A percentile compares a stretch with the other conserved stretches of the same genome.
Conservation (phyloP, 345 rosid genomes). For the Bruguiera gymnorhiza region DNA sequence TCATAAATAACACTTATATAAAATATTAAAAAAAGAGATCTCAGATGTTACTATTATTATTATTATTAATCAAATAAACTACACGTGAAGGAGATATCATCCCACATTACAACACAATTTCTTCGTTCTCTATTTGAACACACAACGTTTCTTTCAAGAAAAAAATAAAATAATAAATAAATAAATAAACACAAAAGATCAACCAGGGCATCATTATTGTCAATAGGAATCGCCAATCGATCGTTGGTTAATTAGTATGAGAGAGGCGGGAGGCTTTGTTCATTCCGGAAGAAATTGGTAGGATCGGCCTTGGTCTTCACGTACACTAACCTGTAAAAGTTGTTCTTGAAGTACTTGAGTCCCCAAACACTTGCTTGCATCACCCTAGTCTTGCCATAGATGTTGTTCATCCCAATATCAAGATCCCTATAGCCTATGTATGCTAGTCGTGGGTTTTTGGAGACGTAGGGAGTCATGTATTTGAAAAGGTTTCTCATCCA, state of each 20-base stretch:
- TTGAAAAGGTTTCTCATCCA: background rate
- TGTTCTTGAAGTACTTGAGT: background rate
- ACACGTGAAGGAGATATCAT: no score
- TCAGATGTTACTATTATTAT: no score
- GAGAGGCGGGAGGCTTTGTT: background rate
- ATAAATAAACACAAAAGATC: no score
- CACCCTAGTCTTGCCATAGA: background rate
- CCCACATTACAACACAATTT: no score
- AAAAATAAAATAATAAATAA: no score
- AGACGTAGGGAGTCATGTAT: background rate
- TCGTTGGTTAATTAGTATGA: background rate
- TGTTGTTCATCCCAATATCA: background rate
- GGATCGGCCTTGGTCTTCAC: background rate
- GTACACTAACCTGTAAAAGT: background rate
- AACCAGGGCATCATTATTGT: no score
- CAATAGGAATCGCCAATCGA: no score
- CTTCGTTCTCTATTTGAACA: no score
- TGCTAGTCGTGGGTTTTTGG: background rate
- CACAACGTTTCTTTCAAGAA: no score
- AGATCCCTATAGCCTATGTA: background rate
- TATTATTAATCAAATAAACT: no score
- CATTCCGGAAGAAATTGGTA: background rate
- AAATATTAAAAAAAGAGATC: no score
- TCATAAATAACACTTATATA: no score
- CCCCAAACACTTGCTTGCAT: background rate